Conservation (phyloP, 164 flowering plant genomes). For the Aristolochia californica region DNA sequence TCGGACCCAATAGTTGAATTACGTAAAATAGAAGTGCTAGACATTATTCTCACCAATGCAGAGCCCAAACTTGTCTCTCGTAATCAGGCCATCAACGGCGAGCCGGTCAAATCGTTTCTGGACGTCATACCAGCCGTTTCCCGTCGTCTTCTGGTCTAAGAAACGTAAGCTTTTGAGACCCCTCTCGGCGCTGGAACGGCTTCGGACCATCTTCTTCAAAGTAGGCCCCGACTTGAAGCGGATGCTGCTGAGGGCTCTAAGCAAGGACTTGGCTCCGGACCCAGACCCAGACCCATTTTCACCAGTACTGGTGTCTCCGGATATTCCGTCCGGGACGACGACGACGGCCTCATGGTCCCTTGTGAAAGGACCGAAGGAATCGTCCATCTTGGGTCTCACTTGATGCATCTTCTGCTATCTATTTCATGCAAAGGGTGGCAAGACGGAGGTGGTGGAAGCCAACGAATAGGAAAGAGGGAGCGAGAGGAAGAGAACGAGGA, state of each 20-base stretch:
- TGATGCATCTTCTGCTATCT: background rate
- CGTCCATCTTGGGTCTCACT: background rate
- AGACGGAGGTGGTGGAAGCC: too few relatives aligned
- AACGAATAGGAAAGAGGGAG: too few relatives aligned
- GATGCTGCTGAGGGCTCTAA: too few relatives aligned
- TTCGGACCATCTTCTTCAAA: conserved; percentile 18
- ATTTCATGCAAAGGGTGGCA: background rate
- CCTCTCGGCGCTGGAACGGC: conserved; percentile 31
- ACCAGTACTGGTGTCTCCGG: too few relatives aligned
- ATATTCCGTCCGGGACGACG: too few relatives aligned
- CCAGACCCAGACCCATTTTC: too few relatives aligned
- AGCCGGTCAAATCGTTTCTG: conserved; percentile 56
- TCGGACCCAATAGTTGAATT: background rate
- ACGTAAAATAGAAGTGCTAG: too few relatives aligned
- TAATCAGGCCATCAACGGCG: conserved; percentile 42
- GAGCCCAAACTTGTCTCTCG: conserved; percentile 57
- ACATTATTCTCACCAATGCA: conserved; percentile 50
- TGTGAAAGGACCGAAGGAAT: too few relatives aligned
- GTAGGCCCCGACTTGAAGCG: background rate
- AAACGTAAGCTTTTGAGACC: conserved; percentile 65
- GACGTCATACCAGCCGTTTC: conserved; percentile 65
- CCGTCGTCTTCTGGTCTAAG: conserved; percentile 49
- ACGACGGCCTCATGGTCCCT: too few relatives aligned
- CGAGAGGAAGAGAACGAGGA: too few relatives aligned
- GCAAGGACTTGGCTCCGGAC: too few relatives aligned